A percentile compares a stretch with the other conserved stretches of the same genome.
Evolutionary conservation across 2,329 filamentous ascomycete species (phyloP).

Genomic region (Ophiocordyceps sinensis): DNA sequence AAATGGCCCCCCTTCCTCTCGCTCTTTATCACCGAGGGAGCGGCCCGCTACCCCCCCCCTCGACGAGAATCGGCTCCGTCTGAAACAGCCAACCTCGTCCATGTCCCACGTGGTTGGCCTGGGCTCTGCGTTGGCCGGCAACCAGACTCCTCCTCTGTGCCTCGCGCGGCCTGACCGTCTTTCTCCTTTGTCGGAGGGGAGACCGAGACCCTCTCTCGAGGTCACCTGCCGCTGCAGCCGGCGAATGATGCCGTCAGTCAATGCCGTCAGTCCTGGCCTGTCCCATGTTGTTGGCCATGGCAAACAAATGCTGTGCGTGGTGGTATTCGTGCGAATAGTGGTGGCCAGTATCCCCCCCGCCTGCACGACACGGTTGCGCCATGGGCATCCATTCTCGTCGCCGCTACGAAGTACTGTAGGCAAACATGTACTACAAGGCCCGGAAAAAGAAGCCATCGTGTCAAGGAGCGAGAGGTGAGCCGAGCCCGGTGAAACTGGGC

Average conservation of each 20-base stretch:
- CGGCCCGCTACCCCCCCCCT: too few relatives aligned
- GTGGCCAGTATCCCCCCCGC: background rate
- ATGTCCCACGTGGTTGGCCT: background rate
- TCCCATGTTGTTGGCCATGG: background rate
- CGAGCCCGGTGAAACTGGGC: background rate
- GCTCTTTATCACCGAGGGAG: too few relatives aligned
- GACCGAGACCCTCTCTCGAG: background rate
- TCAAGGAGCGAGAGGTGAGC: too few relatives aligned
- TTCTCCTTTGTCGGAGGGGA: background rate
- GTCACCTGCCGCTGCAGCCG: background rate
- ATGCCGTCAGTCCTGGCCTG: background rate
- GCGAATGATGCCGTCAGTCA: background rate
- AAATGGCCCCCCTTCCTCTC: too few relatives aligned
- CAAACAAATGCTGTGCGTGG: too few relatives aligned
- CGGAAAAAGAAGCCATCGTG: too few relatives aligned
- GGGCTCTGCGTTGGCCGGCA: background rate
- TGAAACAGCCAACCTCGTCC: background rate
- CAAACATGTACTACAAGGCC: too few relatives aligned
- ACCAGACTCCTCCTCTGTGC: background rate
- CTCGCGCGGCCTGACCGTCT: background rate
- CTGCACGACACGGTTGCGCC: background rate
- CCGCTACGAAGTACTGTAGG: too few relatives aligned
- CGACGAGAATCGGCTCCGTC: too few relatives aligned
- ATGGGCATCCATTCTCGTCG: too few relatives aligned
- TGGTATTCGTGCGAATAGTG: too few relatives aligned